Evolutionary conservation across 176 grass and related monocot species (phyloP).

Genomic region (Neostapfia colusana): DNA sequence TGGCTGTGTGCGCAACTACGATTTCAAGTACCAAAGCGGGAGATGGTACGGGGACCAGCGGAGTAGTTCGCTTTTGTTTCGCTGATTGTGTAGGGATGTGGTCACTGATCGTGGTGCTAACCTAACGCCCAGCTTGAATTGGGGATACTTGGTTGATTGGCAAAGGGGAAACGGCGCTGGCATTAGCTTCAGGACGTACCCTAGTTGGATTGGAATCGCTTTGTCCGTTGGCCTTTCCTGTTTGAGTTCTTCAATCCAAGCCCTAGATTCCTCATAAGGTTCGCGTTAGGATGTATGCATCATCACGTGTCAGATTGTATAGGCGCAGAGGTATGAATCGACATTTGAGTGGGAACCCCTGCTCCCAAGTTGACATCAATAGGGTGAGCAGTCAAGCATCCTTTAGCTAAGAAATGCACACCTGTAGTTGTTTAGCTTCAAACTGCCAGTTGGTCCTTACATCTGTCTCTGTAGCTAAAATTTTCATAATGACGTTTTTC

Average conservation of each 20-base stretch:
- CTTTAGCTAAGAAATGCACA: constrained; percentile 1
- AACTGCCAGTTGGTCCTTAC: not conserved
- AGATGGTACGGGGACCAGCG: not conserved
- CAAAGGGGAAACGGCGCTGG: not conserved
- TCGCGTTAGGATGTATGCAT: constrained; percentile 13
- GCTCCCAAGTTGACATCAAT: not conserved
- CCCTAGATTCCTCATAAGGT: not conserved
- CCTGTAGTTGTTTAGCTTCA: not conserved
- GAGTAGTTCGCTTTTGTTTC: not conserved
- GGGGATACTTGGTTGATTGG: not conserved
- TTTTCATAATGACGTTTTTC: not conserved
- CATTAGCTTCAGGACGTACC: not conserved
- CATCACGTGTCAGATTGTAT: no score
- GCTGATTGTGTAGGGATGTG: not conserved
- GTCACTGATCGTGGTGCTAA: not conserved
- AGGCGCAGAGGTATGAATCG: not conserved
- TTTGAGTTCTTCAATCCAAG: constrained; percentile 6
- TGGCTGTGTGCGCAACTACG: not conserved
- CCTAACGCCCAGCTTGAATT: not conserved
- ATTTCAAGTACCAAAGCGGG: not conserved
- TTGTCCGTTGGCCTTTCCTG: not conserved
- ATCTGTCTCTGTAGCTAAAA: not conserved
- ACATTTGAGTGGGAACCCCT: constrained; percentile 17
- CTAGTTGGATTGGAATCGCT: constrained; percentile 2
- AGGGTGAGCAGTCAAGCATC: not conserved